Evolutionary conservation across 495 filamentous ascomycete genomes (phyloP).

Genomic region (Xylaria curta): DNA sequence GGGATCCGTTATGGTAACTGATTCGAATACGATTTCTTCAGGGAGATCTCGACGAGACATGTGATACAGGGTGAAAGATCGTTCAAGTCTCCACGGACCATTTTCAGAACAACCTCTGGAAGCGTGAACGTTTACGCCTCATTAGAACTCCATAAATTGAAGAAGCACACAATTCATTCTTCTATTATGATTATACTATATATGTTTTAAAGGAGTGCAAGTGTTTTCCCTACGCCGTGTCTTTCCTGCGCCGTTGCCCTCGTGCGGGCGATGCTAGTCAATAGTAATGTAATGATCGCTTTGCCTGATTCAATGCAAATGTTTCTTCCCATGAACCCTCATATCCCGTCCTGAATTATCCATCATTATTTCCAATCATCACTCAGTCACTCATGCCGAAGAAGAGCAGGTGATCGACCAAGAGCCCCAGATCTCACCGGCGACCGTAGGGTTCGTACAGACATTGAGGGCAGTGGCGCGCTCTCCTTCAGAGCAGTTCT

Average conservation of each 20-base stretch:
- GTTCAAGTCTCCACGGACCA: too few species aligned
- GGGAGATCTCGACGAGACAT: not conserved
- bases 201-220: conserved; percentile 19
- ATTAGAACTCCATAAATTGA: not conserved
- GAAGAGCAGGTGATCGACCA: conserved; percentile 31
- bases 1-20: conserved; percentile 34
- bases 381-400: not conserved
- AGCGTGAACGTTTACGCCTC: too few species aligned
- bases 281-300: conserved; percentile 12
- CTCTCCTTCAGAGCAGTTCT: conserved; percentile 25
- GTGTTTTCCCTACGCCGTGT: not conserved
- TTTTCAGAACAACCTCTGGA: too few species aligned
- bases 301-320: conserved; percentile 9
- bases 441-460: conserved; percentile 20
- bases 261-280: conserved; percentile 22
- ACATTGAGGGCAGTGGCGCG: not conserved
- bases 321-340: not conserved
- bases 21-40: not conserved
- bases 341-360: not conserved
- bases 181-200: conserved; percentile 12
- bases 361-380: not conserved
- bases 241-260: conserved; percentile 20
- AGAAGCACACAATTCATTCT: not conserved
- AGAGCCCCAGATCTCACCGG: conserved; percentile 23
- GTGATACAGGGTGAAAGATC: not conserved